Base-by-base conservation (phyloP, 345 rosid genomes). In the Streptanthus diversifolius region DNA sequence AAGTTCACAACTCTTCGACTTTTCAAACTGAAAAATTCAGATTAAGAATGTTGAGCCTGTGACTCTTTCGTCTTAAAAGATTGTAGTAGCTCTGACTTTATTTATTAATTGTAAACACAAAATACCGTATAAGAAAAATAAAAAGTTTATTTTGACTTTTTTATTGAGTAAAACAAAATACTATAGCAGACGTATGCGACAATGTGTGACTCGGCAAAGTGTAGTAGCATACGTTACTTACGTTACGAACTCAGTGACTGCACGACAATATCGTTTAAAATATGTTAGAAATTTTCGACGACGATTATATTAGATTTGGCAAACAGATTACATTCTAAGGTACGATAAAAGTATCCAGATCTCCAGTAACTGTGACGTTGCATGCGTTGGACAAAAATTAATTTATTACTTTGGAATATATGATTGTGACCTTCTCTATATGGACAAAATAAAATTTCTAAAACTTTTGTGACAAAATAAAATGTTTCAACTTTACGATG, bases 181-280 rank as follows among this genome's bases (percentile, higher is more conserved):
- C 35, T 12, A 18, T 24, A 62, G 37, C 27, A 25, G 27, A 25
- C 4, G 29, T 4, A 27, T 32, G 54, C 57, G 58, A 58, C 58
- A 47, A 49, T 8, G 27, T 53, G 56, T 53, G 70, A 73, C 71
- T 73, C 64, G 39, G 49, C 29, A 73, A 72, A 54, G 71, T 63
- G 54, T 54, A 33, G 64, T 41, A 53, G 30, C 30, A 37, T 47
- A 70, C 57, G 52, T 27, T 62, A 62, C 12, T 15, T 59, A 7
- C 27, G 5, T 10, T 70, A 12, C n/a, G 2, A 70, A 35, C 57
- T 35, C 36, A n/a, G 17, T 70, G 48, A 45, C 63, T 54, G 14
- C 39, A 37, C 40, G 19, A 32, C 21, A 48, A 18, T 8, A 8
- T 8, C 65, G 56, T 44, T 32, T 69, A 57, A 10, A 33, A 45